These are phyloP conservation scores for Dalbergia cochinchinensis DNA, from an alignment of 306 rosid genomes.

Conservation along the genomic window DNA sequence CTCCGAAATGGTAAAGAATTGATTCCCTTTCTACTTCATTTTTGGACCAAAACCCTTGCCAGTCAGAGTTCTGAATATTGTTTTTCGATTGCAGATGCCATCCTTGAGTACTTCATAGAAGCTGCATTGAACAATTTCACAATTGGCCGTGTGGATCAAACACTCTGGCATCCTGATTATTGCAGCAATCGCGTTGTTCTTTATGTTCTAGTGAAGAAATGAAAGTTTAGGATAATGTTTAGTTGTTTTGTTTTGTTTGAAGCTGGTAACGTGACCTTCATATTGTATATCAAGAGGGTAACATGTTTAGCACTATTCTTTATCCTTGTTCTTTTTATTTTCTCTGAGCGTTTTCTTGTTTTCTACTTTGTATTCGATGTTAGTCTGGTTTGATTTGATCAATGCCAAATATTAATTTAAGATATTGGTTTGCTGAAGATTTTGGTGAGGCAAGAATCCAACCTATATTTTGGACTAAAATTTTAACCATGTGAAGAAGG, in stretches of 20 bases:
- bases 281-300: conserved; percentile 2
- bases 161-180: conserved; percentile 83
- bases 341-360: background rate
- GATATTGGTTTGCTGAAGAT: background rate
- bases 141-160: conserved; percentile 80
- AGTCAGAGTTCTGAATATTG: conserved; percentile 25
- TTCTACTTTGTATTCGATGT: background rate
- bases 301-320: background rate
- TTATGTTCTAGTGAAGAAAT: conserved; percentile 75
- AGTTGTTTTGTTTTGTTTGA: background rate
- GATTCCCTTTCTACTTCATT: background rate
- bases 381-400: conserved; percentile 13
- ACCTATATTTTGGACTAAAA: no score
- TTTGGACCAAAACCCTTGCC: background rate
- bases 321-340: background rate
- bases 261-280: background rate
- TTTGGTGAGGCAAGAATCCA: background rate
- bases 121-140: conserved; percentile 70
- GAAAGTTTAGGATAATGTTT: conserved; percentile 25
- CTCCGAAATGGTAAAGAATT: conserved; percentile 71
- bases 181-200: conserved; percentile 76
- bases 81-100: conserved; percentile 67
- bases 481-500: no score
- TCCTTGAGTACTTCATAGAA: conserved; percentile 81
- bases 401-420: background rate